A percentile compares a stretch with the other conserved stretches of the same genome.
Evolutionary conservation across 2,329 filamentous ascomycete species (phyloP).

Genomic region (Lasiodiplodia sp.): DNA sequence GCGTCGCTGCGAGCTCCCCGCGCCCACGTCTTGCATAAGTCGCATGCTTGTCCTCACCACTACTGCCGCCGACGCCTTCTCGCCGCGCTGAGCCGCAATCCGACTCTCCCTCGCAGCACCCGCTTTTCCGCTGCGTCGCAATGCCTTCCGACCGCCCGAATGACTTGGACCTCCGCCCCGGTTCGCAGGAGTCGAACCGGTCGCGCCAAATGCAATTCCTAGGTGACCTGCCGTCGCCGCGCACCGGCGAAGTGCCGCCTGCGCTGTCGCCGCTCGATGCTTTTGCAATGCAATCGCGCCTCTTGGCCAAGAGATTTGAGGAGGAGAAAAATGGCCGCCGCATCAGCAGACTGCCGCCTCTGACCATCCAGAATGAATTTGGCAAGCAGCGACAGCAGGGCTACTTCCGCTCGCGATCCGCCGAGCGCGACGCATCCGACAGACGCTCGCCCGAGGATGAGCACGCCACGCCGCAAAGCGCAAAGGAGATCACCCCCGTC

Average conservation of each 20-base stretch:
- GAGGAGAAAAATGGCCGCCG: slow-evolving; percentile 73
- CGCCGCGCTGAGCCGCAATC: slow-evolving; percentile 12
- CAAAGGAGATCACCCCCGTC: slow-evolving; percentile 38
- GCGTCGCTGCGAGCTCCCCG: slow-evolving; percentile 9
- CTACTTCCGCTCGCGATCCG: slow-evolving; percentile 79
- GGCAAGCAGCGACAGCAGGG: slow-evolving; percentile 74
- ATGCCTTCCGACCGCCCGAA: slow-evolving; percentile 38
- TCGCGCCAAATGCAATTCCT: slow-evolving; percentile 42
- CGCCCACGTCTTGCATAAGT: slow-evolving; percentile 16
- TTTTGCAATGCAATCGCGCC: slow-evolving; percentile 87
- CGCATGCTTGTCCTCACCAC: slow-evolving; percentile 22
- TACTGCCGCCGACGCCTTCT: slow-evolving; percentile 30
- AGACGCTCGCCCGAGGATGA: slow-evolving; percentile 47
- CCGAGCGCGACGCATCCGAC: slow-evolving; percentile 62
- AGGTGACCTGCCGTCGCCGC: slow-evolving; percentile 55
- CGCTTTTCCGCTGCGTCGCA: background rate
- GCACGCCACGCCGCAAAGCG: slow-evolving; percentile 37
- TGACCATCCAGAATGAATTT: slow-evolving; percentile 83
- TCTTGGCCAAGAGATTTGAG: slow-evolving; percentile 86
- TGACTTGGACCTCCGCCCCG: slow-evolving; percentile 43
- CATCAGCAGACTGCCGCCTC: slow-evolving; percentile 83
- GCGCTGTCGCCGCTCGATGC: slow-evolving; percentile 94
- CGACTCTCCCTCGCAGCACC: slow-evolving; percentile 32
- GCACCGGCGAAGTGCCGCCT: slow-evolving; percentile 72
- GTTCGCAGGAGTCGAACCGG: slow-evolving; percentile 22